Percentiles rank a stretch among this genome's conserved stretches.
Conservation (phyloP, 768 basidiomycete species). For the Leccinum variicolor region DNA sequence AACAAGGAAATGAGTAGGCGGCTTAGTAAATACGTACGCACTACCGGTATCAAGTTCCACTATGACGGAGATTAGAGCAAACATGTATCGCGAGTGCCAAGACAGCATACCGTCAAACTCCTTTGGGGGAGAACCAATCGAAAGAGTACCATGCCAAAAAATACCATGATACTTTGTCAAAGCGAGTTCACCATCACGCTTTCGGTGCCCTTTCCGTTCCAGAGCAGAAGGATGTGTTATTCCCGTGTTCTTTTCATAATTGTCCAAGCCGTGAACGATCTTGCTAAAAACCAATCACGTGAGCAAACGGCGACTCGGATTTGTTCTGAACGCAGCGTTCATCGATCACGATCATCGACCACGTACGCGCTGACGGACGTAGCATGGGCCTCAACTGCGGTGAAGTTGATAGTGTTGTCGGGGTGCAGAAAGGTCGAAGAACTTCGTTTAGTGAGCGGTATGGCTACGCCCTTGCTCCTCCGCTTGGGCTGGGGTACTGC, state of each 20-base stretch:
- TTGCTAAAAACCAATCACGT: background rate
- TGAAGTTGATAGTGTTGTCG: background rate
- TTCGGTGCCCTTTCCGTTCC: background rate
- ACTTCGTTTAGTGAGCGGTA: background rate
- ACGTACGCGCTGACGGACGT: background rate
- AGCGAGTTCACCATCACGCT: background rate
- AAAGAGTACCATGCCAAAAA: background rate
- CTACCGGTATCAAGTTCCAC: background rate
- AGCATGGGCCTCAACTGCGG: background rate
- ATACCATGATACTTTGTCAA: background rate
- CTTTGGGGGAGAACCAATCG: background rate
- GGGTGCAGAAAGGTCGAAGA: background rate
- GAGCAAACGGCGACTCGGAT: too few species aligned
- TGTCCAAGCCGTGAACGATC: background rate
- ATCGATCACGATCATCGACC: background rate
- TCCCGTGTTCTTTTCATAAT: background rate
- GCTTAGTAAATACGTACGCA: background rate
- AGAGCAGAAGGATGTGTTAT: background rate
- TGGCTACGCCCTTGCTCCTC: background rate
- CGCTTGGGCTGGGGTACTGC: background rate
- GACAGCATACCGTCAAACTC: background rate
- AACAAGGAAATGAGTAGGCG: background rate
- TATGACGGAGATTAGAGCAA: background rate
- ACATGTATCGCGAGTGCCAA: background rate
- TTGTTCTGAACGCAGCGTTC: too few species aligned